Evolutionary conservation across 2,329 filamentous ascomycete genomes (phyloP).

Genomic region (Coniochaeta sp.): DNA sequence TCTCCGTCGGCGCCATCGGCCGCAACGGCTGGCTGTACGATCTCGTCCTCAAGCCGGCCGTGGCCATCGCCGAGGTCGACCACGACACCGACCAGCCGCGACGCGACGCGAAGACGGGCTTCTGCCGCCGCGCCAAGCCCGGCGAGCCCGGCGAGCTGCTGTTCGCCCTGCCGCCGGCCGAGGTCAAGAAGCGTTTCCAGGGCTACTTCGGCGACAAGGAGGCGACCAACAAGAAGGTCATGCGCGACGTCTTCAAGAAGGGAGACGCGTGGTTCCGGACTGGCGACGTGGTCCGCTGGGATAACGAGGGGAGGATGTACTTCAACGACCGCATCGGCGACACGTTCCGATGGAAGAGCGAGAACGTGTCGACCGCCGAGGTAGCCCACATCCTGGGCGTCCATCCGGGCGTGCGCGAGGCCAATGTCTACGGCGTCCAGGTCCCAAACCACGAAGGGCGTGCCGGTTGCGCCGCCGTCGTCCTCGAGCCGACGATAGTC

Average conservation of each 20-base stretch:
- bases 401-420: conserved; percentile 62
- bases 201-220: conserved; percentile 72
- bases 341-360: conserved; percentile 74
- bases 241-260: conserved; percentile 64
- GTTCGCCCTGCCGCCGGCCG: conserved; percentile 57
- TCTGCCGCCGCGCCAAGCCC: conserved; percentile 51
- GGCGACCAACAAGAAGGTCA: conserved; percentile 66
- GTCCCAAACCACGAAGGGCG: conserved; percentile 77
- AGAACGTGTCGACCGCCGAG: conserved; percentile 77
- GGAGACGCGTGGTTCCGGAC: conserved; percentile 80
- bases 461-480: conserved; percentile 71
- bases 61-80: conserved; percentile 63
- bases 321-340: conserved; percentile 79
- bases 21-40: conserved; percentile 58
- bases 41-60: conserved; percentile 39
- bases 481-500: conserved; percentile 36
- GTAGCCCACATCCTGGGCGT: conserved; percentile 68
- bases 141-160: conserved; percentile 71
- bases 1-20: conserved; percentile 70
- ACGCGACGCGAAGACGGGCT: conserved; percentile 61
- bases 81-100: conserved; percentile 59
- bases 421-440: conserved; percentile 79
- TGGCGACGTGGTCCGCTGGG: conserved; percentile 72
- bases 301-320: conserved; percentile 63
- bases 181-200: conserved; percentile 62